phyloP scores from a whole-genome alignment of 768 basidiomycete genomes.

The Kockovaella imperatae region DNA sequence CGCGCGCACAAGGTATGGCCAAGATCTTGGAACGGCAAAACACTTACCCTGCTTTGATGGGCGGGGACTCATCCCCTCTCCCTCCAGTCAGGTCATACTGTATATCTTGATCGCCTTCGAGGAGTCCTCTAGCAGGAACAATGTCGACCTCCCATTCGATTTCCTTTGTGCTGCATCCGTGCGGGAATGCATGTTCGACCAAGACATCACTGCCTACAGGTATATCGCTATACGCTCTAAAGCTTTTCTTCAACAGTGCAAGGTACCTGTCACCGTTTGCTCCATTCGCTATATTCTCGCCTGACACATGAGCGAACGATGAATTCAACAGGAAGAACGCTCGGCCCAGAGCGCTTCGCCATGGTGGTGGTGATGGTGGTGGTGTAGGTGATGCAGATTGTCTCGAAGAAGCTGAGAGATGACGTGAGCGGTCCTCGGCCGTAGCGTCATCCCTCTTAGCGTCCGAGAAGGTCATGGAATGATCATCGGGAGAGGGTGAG shows the following conservation, averaged over 20 bases:
- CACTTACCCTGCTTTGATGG: background rate
- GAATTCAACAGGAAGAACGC: constrained; percentile 22
- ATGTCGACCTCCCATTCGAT: constrained; percentile 4
- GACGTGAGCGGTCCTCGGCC: background rate
- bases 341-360: constrained; percentile 19
- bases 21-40: background rate
- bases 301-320: constrained; percentile 1
- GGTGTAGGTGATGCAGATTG: background rate
- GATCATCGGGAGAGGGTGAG: no score
- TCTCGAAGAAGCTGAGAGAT: background rate
- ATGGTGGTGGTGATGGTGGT: constrained; percentile 10
- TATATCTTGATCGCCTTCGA: background rate
- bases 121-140: background rate
- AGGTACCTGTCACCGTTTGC: constrained; percentile 9
- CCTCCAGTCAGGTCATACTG: background rate
- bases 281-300: constrained; percentile 17
- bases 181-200: background rate
- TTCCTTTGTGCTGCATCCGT: background rate
- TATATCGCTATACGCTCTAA: constrained; percentile 13
- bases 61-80: background rate
- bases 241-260: constrained; percentile 8
- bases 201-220: constrained; percentile 14
- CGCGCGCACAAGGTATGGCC: background rate
- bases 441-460: background rate
- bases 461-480: no score